Percentiles rank a stretch among this genome's conserved stretches.
Evolutionary conservation across 2,329 filamentous ascomycete species (phyloP).

Genomic region (Fusarium goolgardi): DNA sequence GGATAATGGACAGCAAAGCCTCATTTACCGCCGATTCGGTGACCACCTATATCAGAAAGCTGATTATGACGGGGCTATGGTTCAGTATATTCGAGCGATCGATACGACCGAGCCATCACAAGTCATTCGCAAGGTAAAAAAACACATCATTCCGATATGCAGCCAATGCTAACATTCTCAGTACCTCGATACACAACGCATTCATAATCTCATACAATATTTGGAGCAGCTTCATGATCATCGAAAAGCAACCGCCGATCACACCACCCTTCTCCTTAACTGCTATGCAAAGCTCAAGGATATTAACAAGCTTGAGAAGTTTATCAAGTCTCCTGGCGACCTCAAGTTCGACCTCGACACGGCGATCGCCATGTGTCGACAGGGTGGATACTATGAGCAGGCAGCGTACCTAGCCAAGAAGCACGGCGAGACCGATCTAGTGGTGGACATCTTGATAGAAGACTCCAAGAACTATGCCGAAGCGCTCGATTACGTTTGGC

Average conservation of each 20-base stretch:
- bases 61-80: constrained; percentile 98
- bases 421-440: constrained; percentile 91
- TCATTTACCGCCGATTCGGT: constrained; percentile 93
- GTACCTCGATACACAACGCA: constrained; percentile 96
- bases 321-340: constrained; percentile 95
- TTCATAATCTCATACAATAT: constrained; percentile 97
- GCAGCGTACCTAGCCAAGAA: constrained; percentile 95
- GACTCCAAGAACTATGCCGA: constrained; percentile 92
- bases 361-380: constrained; percentile 95
- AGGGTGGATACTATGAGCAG: constrained; percentile 96
- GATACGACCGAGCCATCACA: constrained; percentile 96
- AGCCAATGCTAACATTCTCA: constrained; percentile 54
- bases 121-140: constrained; percentile 84
- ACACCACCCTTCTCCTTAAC: constrained; percentile 93
- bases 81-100: constrained; percentile 95
- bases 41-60: constrained; percentile 95
- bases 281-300: constrained; percentile 99
- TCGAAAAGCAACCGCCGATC: constrained; percentile 91
- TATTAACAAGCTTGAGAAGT: constrained; percentile 93
- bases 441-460: constrained; percentile 95
- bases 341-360: constrained; percentile 97
- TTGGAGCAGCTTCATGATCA: constrained; percentile 96
- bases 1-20: constrained; percentile 82
- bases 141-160: accelerated
- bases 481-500: constrained; percentile 91